Percentiles rank a stretch among this genome's conserved stretches.
phyloP scores from a whole-genome alignment of 371 early-diverging fungal species.

The Mucor ambiguus region DNA sequence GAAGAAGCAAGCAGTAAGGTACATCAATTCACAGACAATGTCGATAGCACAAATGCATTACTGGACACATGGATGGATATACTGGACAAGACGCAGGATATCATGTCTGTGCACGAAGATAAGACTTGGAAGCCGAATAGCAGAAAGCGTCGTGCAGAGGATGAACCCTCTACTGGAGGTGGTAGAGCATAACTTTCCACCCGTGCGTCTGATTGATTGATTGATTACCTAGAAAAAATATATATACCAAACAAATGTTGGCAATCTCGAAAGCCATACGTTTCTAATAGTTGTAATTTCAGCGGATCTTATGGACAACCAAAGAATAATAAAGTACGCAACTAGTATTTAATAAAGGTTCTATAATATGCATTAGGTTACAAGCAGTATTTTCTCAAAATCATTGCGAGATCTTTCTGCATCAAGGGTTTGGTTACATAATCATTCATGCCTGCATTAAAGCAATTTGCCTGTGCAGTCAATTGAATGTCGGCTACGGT shows the following conservation, averaged over 20 bases:
- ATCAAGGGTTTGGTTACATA: conserved; percentile 51
- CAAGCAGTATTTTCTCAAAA: conserved; percentile 35
- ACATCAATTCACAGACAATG: conserved; percentile 32
- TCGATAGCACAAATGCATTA: conserved; percentile 40
- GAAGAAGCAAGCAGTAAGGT: conserved; percentile 23
- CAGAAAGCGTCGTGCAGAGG: not conserved
- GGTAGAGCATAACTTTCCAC: not conserved
- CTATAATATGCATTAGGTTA: not conserved
- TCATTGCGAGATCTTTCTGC: conserved; percentile 44
- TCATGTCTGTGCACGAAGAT: conserved; percentile 39
- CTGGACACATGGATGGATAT: conserved; percentile 42
- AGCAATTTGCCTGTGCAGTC: conserved; percentile 53
- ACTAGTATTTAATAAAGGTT: not conserved
- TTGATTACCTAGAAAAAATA: not conserved
- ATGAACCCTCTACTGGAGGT: not conserved
- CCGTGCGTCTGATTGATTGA: not conserved
- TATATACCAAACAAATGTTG: not conserved
- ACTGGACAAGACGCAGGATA: conserved; percentile 39
- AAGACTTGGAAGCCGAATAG: conserved; percentile 22
- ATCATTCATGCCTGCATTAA: conserved; percentile 62
- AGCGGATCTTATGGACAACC: no score
- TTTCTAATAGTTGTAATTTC: no score
- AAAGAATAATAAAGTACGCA: not conserved
- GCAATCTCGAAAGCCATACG: no score
- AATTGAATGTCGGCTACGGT: conserved; percentile 54